These are phyloP conservation scores for Saccharomycopsis sp. DNA, from an alignment of 805 yeast species.

Conservation along the genomic window DNA sequence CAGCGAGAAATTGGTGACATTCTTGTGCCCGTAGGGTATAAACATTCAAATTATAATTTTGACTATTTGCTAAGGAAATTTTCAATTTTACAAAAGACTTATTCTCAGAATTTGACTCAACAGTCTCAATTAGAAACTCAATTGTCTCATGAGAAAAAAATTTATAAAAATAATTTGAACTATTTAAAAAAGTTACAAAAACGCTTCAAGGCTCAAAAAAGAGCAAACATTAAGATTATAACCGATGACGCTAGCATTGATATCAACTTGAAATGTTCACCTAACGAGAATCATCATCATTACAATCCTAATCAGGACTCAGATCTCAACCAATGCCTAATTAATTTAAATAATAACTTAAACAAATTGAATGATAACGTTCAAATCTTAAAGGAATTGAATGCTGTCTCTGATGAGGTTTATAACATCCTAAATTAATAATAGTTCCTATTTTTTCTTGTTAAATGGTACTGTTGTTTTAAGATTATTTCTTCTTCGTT, in stretches of 20 bases:
- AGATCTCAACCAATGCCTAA: constrained; percentile 3
- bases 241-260: not conserved
- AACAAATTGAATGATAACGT: constrained; percentile 9
- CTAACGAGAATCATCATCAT: not conserved
- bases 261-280: not conserved
- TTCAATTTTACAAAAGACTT: constrained; percentile 8
- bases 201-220: constrained; percentile 5
- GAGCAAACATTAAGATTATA: not conserved
- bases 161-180: constrained; percentile 5
- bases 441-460: too few relatives aligned
- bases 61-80: constrained; percentile 9
- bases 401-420: too few relatives aligned
- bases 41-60: constrained; percentile 7
- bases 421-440: too few relatives aligned
- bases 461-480: too few relatives aligned
- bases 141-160: constrained; percentile 5
- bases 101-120: constrained; percentile 10
- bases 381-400: constrained; percentile 8
- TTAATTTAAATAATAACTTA: constrained; percentile 1
- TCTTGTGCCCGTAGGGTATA: constrained; percentile 18
- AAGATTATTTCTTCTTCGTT: too few relatives aligned
- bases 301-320: constrained; percentile 4
- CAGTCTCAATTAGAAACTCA: constrained; percentile 11
- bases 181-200: constrained; percentile 10
- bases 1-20: constrained; percentile 11